Percentiles rank a stretch among this genome's conserved stretches.
Conservation (phyloP, 2,329 filamentous ascomycete genomes). For the Aspergillus latus region DNA sequence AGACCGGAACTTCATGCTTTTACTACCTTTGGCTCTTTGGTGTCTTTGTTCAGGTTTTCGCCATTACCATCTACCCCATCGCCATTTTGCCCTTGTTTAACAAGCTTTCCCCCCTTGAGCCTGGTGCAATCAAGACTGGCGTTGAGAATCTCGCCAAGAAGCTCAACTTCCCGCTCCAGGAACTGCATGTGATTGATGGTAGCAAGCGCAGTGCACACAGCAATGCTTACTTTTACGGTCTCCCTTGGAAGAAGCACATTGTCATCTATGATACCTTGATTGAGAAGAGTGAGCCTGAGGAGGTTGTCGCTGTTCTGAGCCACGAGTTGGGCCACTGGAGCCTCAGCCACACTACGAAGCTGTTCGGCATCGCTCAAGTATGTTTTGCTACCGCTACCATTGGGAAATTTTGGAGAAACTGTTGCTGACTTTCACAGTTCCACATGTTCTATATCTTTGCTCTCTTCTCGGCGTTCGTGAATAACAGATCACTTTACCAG, state of each 20-base stretch:
- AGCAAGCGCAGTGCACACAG: conserved; percentile 85
- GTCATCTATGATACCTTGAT: conserved; percentile 98
- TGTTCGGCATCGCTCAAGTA: conserved; percentile 84
- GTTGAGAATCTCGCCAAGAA: conserved; percentile 81
- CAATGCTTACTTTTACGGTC: conserved; percentile 93
- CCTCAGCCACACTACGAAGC: conserved; percentile 87
- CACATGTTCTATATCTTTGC: conserved; percentile 97
- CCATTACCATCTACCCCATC: conserved; percentile 94
- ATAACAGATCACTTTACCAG: conserved; percentile 86
- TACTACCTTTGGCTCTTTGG: conserved; percentile 97
- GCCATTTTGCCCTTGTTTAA: conserved; percentile 95
- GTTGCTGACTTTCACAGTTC: conserved; percentile 52
- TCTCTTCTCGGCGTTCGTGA: conserved; percentile 95
- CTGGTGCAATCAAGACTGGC: conserved; percentile 80
- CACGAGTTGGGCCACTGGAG: conserved; percentile 98
- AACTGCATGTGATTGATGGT: conserved; percentile 92
- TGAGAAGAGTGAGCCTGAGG: conserved; percentile 87
- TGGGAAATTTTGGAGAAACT: neutral
- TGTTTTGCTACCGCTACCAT: conserved; percentile 21
- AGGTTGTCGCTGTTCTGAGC: conserved; percentile 90
- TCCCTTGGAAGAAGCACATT: conserved; percentile 99
- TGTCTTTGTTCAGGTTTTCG: conserved; percentile 84
- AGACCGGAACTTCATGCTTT: conserved; percentile 92
- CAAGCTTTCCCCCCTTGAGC: conserved; percentile 89
- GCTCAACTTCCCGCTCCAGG: conserved; percentile 86